phyloP scores from a whole-genome alignment of 108 stramenopile species.

The Chaetoceros tenuissimus region DNA sequence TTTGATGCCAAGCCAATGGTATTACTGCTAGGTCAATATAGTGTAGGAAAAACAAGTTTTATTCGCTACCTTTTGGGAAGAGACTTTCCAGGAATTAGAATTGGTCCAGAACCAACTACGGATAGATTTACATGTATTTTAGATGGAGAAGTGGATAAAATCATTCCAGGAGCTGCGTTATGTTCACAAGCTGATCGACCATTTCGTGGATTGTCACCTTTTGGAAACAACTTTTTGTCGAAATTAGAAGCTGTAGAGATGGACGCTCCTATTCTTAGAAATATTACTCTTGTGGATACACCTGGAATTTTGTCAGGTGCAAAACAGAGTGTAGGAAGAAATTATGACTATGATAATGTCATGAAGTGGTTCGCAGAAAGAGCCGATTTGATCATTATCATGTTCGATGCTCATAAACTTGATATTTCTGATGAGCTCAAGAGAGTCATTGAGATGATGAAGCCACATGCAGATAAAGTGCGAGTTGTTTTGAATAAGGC shows the following conservation, averaged over 20 bases:
- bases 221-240: slow-evolving; percentile 95
- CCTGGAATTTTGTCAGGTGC: slow-evolving; percentile 97
- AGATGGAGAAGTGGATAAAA: slow-evolving; percentile 71
- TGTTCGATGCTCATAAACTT: slow-evolving; percentile 97
- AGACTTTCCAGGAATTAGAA: slow-evolving; percentile 94
- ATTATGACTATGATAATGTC: slow-evolving; percentile 91
- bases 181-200: slow-evolving; percentile 89
- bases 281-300: slow-evolving; percentile 97
- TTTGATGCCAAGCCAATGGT: slow-evolving; percentile 98
- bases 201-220: slow-evolving; percentile 90
- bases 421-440: slow-evolving; percentile 96
- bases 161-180: slow-evolving; percentile 86
- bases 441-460: slow-evolving; percentile 77
- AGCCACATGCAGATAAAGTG: slow-evolving; percentile 87
- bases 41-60: slow-evolving; percentile 94
- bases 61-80: slow-evolving; percentile 83
- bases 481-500: slow-evolving; percentile 96
- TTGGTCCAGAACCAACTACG: slow-evolving; percentile 98
- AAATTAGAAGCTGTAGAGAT: slow-evolving; percentile 85
- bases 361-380: slow-evolving; percentile 99
- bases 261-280: slow-evolving; percentile 67
- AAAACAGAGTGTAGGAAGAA: slow-evolving; percentile 87
- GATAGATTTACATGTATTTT: slow-evolving; percentile 85
- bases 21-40: slow-evolving; percentile 90
- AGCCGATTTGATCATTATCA: slow-evolving; percentile 93